Percentiles rank a stretch among this genome's conserved stretches.
These are phyloP conservation scores for Sporothrix pseudoabietina DNA, from an alignment of 2,329 filamentous ascomycete genomes.

Conservation along the genomic window DNA sequence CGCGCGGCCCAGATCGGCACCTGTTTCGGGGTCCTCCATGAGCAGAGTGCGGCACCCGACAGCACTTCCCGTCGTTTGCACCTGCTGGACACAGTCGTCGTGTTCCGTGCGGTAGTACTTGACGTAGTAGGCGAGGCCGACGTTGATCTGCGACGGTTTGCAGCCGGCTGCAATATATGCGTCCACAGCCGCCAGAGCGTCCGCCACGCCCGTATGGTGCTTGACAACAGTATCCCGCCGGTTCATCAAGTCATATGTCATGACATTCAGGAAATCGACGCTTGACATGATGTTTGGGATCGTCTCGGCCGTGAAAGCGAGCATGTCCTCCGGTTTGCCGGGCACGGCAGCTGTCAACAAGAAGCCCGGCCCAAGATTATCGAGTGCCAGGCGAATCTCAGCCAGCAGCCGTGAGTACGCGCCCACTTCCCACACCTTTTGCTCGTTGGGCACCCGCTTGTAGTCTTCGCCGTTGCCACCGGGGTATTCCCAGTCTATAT, in stretches of 20 bases:
- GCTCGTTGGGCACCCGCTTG: conserved; percentile 60
- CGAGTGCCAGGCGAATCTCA: conserved; percentile 60
- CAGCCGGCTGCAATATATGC: conserved; percentile 62
- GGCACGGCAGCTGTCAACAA: conserved; percentile 69
- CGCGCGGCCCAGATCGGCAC: conserved; percentile 58
- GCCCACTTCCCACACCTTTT: conserved; percentile 61
- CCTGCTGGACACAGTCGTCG: conserved; percentile 40
- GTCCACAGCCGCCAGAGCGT: conserved; percentile 57
- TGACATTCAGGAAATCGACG: conserved; percentile 70
- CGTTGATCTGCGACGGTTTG: conserved; percentile 58
- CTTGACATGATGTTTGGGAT: conserved; percentile 60
- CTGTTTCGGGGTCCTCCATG: conserved; percentile 62
- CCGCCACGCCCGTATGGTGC: conserved; percentile 63
- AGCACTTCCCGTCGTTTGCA: conserved; percentile 38
- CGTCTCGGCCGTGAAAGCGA: conserved; percentile 62
- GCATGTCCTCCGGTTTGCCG: conserved; percentile 62
- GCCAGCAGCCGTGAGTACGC: conserved; percentile 63
- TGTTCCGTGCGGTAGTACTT: conserved; percentile 65
- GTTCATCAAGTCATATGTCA: conserved; percentile 75
- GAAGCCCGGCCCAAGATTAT: conserved; percentile 41
- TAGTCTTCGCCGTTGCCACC: conserved; percentile 71
- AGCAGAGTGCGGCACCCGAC: conserved; percentile 61
- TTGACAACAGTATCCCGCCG: conserved; percentile 66
- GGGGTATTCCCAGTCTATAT: conserved; percentile 68
- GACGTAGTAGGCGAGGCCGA: conserved; percentile 69